These are phyloP conservation scores for Cutaneotrichosporon mucoides DNA, from an alignment of 1,284 basidiomycete genomes.

Conservation along the genomic window DNA sequence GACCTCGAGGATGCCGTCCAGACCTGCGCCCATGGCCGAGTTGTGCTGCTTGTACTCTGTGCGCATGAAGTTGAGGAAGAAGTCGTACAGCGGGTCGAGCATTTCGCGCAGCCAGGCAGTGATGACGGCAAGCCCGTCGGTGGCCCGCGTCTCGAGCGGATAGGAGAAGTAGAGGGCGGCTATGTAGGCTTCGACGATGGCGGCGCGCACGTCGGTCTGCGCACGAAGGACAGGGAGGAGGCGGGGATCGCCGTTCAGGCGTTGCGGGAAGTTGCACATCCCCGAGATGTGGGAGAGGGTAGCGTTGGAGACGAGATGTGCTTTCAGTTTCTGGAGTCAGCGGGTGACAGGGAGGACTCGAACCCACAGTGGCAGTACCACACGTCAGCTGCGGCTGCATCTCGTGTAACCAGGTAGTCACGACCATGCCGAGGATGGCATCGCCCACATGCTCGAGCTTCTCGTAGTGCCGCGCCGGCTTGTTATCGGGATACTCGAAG, in stretches of 20 bases:
- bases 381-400: slow-evolving; percentile 35
- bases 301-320: slow-evolving; percentile 44
- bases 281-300: slow-evolving; percentile 43
- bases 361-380: slow-evolving; percentile 41
- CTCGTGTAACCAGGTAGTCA: slow-evolving; percentile 45
- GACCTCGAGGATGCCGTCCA: slow-evolving; percentile 25
- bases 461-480: slow-evolving; percentile 34
- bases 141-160: slow-evolving; percentile 21
- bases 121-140: slow-evolving; percentile 25
- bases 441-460: slow-evolving; percentile 47
- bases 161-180: slow-evolving; percentile 41
- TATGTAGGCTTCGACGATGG: slow-evolving; percentile 46
- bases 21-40: slow-evolving; percentile 19
- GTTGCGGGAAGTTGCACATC: slow-evolving; percentile 38
- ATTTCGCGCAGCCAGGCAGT: slow-evolving; percentile 42
- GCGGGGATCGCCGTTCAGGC: slow-evolving; percentile 31
- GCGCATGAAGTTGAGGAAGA: slow-evolving; percentile 42
- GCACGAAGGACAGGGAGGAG: slow-evolving; percentile 34
- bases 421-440: slow-evolving; percentile 39
- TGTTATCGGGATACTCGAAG: slow-evolving; percentile 34
- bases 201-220: slow-evolving; percentile 42
- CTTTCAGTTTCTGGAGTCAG: slow-evolving; percentile 40
- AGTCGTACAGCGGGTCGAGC: slow-evolving; percentile 43
- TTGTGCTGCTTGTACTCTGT: slow-evolving; percentile 32
- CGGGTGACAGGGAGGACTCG: no score